These are phyloP conservation scores for Globisporangium spinosum DNA, from an alignment of 352 stramenopile species.

Conservation along the genomic window DNA sequence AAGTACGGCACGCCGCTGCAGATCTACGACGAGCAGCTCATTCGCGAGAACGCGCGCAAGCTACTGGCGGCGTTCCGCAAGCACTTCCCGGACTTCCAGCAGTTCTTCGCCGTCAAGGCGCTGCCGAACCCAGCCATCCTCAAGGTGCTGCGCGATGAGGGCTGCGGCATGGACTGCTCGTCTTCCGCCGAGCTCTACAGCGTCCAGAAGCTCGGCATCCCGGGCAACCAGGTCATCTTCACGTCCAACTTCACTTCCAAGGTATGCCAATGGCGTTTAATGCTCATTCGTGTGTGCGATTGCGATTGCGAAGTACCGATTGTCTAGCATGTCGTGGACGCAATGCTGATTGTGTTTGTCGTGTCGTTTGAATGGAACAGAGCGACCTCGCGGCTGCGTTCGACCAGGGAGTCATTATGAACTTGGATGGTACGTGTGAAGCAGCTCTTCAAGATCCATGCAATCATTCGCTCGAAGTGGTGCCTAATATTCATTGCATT, in stretches of 20 bases:
- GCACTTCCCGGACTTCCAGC: constrained; percentile 81
- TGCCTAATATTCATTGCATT: not conserved
- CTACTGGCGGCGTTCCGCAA: constrained; percentile 69
- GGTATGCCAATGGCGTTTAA: constrained; percentile 3
- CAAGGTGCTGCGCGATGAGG: constrained; percentile 77
- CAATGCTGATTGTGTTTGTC: not conserved
- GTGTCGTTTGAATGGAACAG: constrained; percentile 5
- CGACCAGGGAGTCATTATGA: constrained; percentile 84
- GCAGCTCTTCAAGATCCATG: constrained; percentile 1
- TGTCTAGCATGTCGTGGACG: not conserved
- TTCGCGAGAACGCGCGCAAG: constrained; percentile 70
- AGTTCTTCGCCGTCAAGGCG: constrained; percentile 90
- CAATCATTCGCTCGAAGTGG: not conserved
- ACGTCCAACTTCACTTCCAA: constrained; percentile 90
- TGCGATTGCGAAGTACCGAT: not conserved
- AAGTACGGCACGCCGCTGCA: constrained; percentile 86
- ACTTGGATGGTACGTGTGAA: constrained; percentile 58
- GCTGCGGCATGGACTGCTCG: constrained; percentile 89
- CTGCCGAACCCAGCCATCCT: constrained; percentile 87
- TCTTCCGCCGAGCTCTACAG: constrained; percentile 83
- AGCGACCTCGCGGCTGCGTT: constrained; percentile 68
- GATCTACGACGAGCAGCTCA: constrained; percentile 86
- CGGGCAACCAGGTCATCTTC: constrained; percentile 81
- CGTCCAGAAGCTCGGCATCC: constrained; percentile 67
- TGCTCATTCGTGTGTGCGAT: not conserved